Percentiles rank a stretch among this genome's conserved stretches.
Evolutionary conservation across 1,284 basidiomycete species (phyloP).

Genomic region (Sporisorium exsertum): DNA sequence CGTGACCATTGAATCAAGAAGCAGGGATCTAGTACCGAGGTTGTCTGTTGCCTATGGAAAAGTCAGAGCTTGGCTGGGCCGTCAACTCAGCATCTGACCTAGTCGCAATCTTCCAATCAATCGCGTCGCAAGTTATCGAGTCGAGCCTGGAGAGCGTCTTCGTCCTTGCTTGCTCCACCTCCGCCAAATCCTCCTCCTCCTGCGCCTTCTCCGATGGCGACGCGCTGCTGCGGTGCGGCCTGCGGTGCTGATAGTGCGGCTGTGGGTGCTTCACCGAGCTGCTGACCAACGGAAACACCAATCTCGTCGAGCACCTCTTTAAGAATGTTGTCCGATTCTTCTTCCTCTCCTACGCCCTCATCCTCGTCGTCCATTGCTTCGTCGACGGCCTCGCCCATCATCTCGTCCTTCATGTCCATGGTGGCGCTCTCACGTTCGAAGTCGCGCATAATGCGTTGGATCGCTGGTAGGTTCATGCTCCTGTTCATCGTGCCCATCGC

Average conservation of each 20-base stretch:
- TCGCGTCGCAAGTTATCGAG: constrained; percentile 63
- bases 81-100: too few relatives aligned
- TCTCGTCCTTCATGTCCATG: constrained; percentile 99
- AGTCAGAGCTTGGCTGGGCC: too few relatives aligned
- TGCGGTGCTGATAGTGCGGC: constrained; percentile 50
- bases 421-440: constrained; percentile 96
- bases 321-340: constrained; percentile 94
- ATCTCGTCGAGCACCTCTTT: constrained; percentile 98
- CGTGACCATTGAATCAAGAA: background rate
- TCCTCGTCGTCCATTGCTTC: constrained; percentile 97
- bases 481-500: constrained; percentile 99
- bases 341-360: constrained; percentile 79
- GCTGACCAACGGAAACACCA: constrained; percentile 89
- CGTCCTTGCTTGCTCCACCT: constrained; percentile 52
- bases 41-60: background rate
- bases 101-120: constrained; percentile 16
- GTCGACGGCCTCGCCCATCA: constrained; percentile 99
- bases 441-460: constrained; percentile 95
- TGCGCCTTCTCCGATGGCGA: constrained; percentile 65
- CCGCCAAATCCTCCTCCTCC: constrained; percentile 29
- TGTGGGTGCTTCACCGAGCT: constrained; percentile 64
- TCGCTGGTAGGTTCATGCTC: constrained; percentile 91
- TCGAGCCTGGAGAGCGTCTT: constrained; percentile 66
- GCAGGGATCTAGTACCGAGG: background rate
- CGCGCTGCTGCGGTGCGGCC: constrained; percentile 47